phyloP scores from a whole-genome alignment of 2,329 filamentous ascomycete genomes.

The Xenosphaeropsis pyriputrescens region DNA sequence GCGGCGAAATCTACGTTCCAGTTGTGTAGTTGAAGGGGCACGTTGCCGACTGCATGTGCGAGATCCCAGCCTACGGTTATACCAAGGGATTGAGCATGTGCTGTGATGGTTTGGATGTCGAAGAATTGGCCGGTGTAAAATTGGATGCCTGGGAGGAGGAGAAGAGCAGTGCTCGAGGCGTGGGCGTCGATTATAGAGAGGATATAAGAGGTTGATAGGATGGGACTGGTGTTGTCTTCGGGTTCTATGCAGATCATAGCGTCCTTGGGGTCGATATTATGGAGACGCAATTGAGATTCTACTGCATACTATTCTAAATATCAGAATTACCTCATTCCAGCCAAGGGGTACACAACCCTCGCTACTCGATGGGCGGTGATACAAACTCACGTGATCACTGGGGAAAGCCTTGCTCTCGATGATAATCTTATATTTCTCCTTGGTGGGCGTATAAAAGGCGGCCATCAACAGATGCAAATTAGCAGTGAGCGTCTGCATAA shows the following conservation, averaged over 20 bases:
- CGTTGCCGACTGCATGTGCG: conserved; percentile 66
- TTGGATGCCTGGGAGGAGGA: conserved; percentile 67
- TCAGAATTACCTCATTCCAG: not conserved
- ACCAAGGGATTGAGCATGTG: conserved; percentile 48
- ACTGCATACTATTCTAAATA: conserved; percentile 48
- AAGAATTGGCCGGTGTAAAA: conserved; percentile 71
- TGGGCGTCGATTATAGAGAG: conserved; percentile 51
- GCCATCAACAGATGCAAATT: conserved; percentile 68
- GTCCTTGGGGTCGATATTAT: conserved; percentile 45
- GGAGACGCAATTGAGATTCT: conserved; percentile 58
- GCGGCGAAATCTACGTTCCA: conserved; percentile 68
- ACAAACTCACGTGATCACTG: conserved; percentile 53
- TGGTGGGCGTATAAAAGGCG: conserved; percentile 60
- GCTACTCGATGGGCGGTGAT: not conserved
- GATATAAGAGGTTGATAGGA: conserved; percentile 52
- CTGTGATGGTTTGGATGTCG: conserved; percentile 60
- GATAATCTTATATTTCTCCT: conserved; percentile 55
- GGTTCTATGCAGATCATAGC: conserved; percentile 57
- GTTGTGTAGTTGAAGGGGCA: conserved; percentile 55
- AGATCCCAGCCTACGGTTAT: conserved; percentile 69
- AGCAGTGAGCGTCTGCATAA: conserved; percentile 68
- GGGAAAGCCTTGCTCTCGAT: conserved; percentile 72
- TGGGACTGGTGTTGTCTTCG: conserved; percentile 27
- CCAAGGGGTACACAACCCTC: no score
- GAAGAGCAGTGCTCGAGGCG: conserved; percentile 47